Base-by-base conservation (phyloP, 108 stramenopile species). In the Pseudonitzschia pungens region DNA sequence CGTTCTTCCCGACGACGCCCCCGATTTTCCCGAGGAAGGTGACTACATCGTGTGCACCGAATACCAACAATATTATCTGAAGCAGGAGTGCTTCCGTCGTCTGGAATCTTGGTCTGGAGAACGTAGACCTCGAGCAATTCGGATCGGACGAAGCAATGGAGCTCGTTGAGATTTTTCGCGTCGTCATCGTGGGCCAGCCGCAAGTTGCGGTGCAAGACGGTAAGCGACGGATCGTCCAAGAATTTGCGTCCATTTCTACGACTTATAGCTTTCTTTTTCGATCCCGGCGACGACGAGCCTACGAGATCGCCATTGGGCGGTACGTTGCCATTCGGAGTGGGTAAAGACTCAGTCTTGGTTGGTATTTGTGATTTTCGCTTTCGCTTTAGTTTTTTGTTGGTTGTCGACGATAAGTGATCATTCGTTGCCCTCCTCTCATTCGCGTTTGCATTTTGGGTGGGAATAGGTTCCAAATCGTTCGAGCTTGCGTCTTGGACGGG, bases 91-190 rank as follows among this genome's bases (percentile, higher is more conserved):
- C 36, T 36, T 36, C 18, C 45, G 14, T 48, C 45, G 7, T 18
- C 45, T 18, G 10, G 16, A 12, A 10, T 48, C 18, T 48, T 48
- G 45, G 45, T 21, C 53, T 33, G 32, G 29, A 73, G 29, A 12
- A 44, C 52, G 50, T 76, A 79, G 29, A 83, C 60, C 55, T 83
- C 82, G 65, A 83, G 59, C n/a, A 83, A 63, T 32, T 83, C 55
- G 12, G 74, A 45, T 12, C 82, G 77, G n/a, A 83, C 82, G 63
- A 83, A 83, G 54, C 78, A 76, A 60, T 83, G 82, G 18, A 83
- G 68, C 27, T 63, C 76, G 70, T 79, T 83, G 32, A 83, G 78
- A 18, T 83, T 16, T n/a, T 72, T n/a, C 2, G 0, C 14, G 52
- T 83, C 82, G 44, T 66, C 66, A 1, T 74, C 65, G 66, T 72